phyloP scores from a whole-genome alignment of 1,284 basidiomycete species.

The Ganoderma multipileum region DNA sequence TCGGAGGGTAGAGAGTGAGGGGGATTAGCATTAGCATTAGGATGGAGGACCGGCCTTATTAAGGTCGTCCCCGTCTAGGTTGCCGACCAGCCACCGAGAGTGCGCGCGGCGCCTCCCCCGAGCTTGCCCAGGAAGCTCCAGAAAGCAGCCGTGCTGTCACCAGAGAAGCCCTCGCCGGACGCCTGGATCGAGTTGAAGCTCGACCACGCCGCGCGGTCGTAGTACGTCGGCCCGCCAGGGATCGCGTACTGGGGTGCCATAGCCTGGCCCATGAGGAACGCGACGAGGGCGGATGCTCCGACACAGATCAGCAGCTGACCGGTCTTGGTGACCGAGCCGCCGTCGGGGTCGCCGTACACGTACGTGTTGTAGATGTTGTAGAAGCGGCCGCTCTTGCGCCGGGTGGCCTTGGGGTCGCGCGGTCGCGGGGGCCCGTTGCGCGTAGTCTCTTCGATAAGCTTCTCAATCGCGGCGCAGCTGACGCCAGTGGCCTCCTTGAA shows the following conservation, averaged over 20 bases:
- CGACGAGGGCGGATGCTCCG: conserved; percentile 62
- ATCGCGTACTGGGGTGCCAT: conserved; percentile 63
- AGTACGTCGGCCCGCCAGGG: conserved; percentile 73
- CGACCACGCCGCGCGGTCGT: conserved; percentile 80
- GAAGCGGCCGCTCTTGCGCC: conserved; percentile 56
- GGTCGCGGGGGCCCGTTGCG: conserved; percentile 45
- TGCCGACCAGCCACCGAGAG: conserved; percentile 71
- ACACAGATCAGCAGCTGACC: conserved; percentile 57
- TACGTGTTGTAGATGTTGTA: conserved; percentile 88
- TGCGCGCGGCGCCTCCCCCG: conserved; percentile 73
- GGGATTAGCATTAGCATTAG: background rate
- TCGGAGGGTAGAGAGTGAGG: background rate
- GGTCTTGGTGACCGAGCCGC: conserved; percentile 36
- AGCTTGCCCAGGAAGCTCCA: conserved; percentile 70
- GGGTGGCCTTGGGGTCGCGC: conserved; percentile 40
- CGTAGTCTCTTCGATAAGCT: conserved; percentile 62
- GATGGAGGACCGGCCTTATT: background rate
- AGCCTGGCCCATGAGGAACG: conserved; percentile 62
- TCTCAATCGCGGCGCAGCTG: conserved; percentile 79
- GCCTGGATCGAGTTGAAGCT: conserved; percentile 76
- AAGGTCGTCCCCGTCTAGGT: conserved; percentile 34
- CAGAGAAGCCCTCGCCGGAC: conserved; percentile 68
- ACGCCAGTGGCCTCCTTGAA: conserved; percentile 81
- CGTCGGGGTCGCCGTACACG: conserved; percentile 57
- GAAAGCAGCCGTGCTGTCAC: conserved; percentile 54